A percentile compares a stretch with the other conserved stretches of the same genome.
Conservation (phyloP, 176 grass and related monocot species). For the Cenchrus purpureus region DNA sequence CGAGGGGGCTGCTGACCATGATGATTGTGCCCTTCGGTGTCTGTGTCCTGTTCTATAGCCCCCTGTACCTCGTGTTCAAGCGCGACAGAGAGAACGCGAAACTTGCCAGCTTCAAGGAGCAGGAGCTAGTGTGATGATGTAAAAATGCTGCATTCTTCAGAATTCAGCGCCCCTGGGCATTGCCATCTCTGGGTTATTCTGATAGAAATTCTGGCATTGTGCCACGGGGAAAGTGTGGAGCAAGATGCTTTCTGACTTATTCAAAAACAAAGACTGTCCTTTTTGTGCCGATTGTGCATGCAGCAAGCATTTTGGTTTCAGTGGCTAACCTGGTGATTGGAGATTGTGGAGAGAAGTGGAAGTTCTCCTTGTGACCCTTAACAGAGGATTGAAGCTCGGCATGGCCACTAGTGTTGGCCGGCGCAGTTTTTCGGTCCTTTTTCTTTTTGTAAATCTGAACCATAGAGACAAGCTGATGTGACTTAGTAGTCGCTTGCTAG, state of each 20-base stretch:
- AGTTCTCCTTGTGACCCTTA: conserved; percentile 3
- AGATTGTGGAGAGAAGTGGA: conserved; percentile 17
- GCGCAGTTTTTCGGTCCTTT: not conserved
- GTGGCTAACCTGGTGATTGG: not conserved
- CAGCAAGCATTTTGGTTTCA: not conserved
- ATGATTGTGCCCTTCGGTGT: conserved; percentile 86
- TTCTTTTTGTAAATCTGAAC: not conserved
- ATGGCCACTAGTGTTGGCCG: not conserved
- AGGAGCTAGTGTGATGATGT: conserved; percentile 50
- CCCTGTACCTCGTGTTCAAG: conserved; percentile 83
- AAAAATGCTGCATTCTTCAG: not conserved
- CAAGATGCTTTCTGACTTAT: not conserved
- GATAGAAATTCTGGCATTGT: not conserved
- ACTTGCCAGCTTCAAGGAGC: conserved; percentile 57
- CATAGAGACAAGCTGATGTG: conserved; percentile 8
- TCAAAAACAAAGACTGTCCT: not conserved
- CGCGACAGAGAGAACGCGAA: conserved; percentile 63
- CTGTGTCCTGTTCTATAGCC: conserved; percentile 83
- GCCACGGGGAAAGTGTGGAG: not conserved
- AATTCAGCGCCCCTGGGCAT: not conserved
- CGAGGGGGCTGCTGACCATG: conserved; percentile 77
- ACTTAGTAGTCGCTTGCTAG: not conserved
- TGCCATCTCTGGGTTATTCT: not conserved
- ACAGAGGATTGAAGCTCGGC: not conserved
- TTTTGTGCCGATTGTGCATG: conserved; percentile 13